phyloP scores from a whole-genome alignment of 192 early-diverging fungal species.

The Coemansia sp. region DNA sequence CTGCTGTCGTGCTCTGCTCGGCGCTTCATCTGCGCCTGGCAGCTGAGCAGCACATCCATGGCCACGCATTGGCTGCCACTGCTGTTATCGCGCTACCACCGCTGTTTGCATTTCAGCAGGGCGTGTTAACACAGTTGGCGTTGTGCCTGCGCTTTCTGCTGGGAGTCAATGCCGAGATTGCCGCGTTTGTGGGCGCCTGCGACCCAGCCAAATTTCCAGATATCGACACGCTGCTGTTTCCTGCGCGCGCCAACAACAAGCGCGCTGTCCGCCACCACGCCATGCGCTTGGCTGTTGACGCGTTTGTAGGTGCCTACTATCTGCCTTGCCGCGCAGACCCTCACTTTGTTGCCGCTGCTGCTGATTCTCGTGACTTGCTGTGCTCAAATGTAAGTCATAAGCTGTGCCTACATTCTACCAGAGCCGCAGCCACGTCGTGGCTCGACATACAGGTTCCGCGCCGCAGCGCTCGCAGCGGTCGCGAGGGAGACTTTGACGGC shows the following conservation, averaged over 20 bases:
- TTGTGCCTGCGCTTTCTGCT: slow-evolving; percentile 19
- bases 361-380: slow-evolving; percentile 7
- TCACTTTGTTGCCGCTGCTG: slow-evolving; percentile 24
- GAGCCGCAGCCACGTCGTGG: background rate
- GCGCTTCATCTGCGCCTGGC: slow-evolving; percentile 24
- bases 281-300: slow-evolving; percentile 16
- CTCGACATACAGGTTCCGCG: background rate
- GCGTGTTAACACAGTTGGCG: slow-evolving; percentile 22
- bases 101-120: slow-evolving; percentile 19
- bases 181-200: background rate
- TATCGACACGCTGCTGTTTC: background rate
- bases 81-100: slow-evolving; percentile 4
- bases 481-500: slow-evolving; percentile 2
- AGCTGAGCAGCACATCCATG: slow-evolving; percentile 5
- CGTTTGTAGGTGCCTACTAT: slow-evolving; percentile 26
- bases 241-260: background rate
- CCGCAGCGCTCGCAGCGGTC: background rate
- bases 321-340: slow-evolving; percentile 11
- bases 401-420: background rate
- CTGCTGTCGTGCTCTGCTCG: slow-evolving; percentile 18
- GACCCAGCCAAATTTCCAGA: background rate
- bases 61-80: slow-evolving; percentile 11
- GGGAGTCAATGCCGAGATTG: background rate
- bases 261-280: background rate
- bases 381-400: background rate